Base-by-base conservation (phyloP, 179 eudicot genomes). In the Amaranthus tricolor region DNA sequence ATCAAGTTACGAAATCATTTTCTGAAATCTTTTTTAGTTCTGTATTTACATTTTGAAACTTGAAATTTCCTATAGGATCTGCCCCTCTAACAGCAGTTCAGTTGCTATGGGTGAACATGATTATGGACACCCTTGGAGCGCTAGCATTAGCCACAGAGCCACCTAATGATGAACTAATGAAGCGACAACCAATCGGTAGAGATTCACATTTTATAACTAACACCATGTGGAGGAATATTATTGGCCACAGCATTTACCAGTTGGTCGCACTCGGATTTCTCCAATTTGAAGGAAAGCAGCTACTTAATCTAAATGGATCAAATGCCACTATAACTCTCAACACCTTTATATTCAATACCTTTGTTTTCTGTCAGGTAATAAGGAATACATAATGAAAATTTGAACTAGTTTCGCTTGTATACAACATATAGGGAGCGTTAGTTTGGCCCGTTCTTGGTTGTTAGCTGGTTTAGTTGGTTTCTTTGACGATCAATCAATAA, bases 41-140 rank as follows among this genome's bases (percentile, higher is more conserved):
- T 31, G 11, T 2, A 62, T 31, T 62, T 40, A 12, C 2, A 0
- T 40, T 31, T 9, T 43, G 8, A 5, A 31, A 31, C 40, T 31
- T 31, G 1, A 15, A 0, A 19, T 17, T 45, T 31, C 21, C n/a
- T 83, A 55, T 83, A 92, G 97, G 97, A 55, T 84, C 91, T 24
- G 96, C 96, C 45, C 98, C 98, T 31, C 84, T 93, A 52, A 93
- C 98, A 1, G 89, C 96, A n/a, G 96, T 93, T 73, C 94, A 93
- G 77, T 62, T 93, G 80, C 89, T 93, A 5, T 93, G 98, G 98
- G 98, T 93, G 67, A 93, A 93, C 88, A 91, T 93, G 96, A 93
- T 93, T 4, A 93, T 93, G 98, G 98, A 93, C 87, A 93, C 96
- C 8, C 84, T 93, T 0, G 98, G 98, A 11, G 98, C 98, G 48